Conservation (phyloP, 2,329 filamentous ascomycete genomes). For the Aspergillus neoniger region DNA sequence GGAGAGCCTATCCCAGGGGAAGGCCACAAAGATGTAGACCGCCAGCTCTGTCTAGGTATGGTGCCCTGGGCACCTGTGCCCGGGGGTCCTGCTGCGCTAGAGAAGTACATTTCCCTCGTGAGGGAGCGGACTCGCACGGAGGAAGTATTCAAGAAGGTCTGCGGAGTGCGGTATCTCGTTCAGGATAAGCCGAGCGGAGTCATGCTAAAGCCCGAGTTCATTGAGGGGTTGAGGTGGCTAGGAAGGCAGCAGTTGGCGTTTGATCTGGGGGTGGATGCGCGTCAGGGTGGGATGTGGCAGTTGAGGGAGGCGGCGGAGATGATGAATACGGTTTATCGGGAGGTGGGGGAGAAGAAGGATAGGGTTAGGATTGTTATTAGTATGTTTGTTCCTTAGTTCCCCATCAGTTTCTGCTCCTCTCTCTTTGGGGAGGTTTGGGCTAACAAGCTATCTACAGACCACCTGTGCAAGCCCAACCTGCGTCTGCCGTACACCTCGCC, state of each 20-base stretch:
- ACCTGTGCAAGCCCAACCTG: constrained; percentile 86
- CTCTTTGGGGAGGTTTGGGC: no score
- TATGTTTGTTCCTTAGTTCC: constrained; percentile 8
- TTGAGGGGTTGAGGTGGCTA: constrained; percentile 66
- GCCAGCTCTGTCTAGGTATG: constrained; percentile 64
- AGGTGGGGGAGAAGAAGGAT: constrained; percentile 52
- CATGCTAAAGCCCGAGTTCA: constrained; percentile 64
- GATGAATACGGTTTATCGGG: constrained; percentile 67
- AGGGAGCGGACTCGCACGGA: constrained; percentile 59
- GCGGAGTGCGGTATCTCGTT: constrained; percentile 79
- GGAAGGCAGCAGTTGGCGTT: constrained; percentile 68
- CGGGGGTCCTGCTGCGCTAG: constrained; percentile 61
- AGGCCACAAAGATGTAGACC: constrained; percentile 57
- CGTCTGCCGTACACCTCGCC: constrained; percentile 55
- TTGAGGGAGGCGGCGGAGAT: constrained; percentile 71
- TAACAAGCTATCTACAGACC: constrained; percentile 58
- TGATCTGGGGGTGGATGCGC: constrained; percentile 81
- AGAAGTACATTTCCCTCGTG: constrained; percentile 65
- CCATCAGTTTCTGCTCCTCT: no score
- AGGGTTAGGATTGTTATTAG: constrained; percentile 69
- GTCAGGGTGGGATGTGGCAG: constrained; percentile 73
- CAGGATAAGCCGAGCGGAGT: constrained; percentile 72
- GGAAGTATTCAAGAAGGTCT: constrained; percentile 65
- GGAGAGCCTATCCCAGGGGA: constrained; percentile 60
- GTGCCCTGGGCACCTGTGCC: constrained; percentile 86